Percentiles rank a stretch among this genome's conserved stretches.
phyloP scores from a whole-genome alignment of 1,284 basidiomycete genomes.

The Ganoderma lingzhi region DNA sequence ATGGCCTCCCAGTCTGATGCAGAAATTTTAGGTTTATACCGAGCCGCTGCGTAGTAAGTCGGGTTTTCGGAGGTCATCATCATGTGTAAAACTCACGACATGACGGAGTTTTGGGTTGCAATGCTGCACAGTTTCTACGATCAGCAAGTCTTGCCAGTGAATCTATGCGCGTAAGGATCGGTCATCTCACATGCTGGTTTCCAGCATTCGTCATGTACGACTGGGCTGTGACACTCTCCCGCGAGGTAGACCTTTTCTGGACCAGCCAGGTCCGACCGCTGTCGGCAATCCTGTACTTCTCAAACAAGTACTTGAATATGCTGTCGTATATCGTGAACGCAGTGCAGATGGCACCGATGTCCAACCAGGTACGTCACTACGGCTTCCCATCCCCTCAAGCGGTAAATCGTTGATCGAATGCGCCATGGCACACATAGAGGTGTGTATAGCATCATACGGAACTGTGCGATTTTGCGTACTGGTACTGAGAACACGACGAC shows the following conservation, averaged over 20 bases:
- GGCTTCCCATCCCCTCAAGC: neutral
- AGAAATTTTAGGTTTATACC: neutral
- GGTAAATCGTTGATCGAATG: too few species aligned
- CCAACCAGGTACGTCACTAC: neutral
- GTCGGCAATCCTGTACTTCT: neutral
- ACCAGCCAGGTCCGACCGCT: neutral
- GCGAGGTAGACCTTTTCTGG: neutral
- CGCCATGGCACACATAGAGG: too few species aligned
- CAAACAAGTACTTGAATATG: neutral
- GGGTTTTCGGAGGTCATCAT: neutral
- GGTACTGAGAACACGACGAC: neutral
- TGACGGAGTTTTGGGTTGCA: neutral
- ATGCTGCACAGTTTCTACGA: neutral
- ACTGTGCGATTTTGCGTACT: too few species aligned
- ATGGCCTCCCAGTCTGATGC: neutral
- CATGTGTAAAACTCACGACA: neutral
- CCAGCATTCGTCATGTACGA: neutral
- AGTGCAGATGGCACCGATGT: neutral
- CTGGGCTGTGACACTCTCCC: neutral
- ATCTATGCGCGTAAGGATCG: neutral
- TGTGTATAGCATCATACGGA: neutral
- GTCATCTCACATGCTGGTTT: neutral
- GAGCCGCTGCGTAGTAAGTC: neutral
- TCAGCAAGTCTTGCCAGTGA: neutral
- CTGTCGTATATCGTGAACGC: neutral